Evolutionary conservation across 2,329 filamentous ascomycete genomes (phyloP).

Genomic region (Plenodomus tracheiphilus): DNA sequence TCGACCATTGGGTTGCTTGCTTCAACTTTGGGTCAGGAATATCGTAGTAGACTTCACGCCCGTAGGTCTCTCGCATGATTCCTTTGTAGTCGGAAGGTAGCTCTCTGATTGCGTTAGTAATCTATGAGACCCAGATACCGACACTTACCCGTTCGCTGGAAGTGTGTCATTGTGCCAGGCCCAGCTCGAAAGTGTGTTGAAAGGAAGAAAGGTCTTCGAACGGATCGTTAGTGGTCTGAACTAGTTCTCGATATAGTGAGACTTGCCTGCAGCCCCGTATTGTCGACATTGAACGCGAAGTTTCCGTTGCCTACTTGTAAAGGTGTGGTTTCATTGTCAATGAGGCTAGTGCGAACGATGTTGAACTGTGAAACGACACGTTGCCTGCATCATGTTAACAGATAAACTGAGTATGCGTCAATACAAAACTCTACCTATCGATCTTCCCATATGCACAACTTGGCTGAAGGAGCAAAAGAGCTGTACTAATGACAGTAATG

Average conservation of each 20-base stretch:
- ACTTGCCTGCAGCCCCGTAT: conserved; percentile 48
- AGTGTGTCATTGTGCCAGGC: conserved; percentile 51
- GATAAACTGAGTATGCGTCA: not conserved
- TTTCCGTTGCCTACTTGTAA: conserved; percentile 54
- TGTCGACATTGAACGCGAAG: conserved; percentile 52
- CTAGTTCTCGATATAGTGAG: not conserved
- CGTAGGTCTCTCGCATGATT: conserved; percentile 47
- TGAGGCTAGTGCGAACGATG: conserved; percentile 19
- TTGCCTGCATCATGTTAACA: conserved; percentile 8
- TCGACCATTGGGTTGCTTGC: conserved; percentile 55
- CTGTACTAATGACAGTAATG: not conserved
- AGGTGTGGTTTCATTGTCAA: conserved; percentile 51
- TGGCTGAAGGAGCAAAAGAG: conserved; percentile 1
- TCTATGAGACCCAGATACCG: conserved; percentile 17
- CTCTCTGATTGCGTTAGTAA: conserved; percentile 12
- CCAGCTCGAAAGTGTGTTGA: conserved; percentile 47
- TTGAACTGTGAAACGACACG: conserved; percentile 25
- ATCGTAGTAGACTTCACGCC: conserved; percentile 47
- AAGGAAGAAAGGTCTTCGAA: conserved; percentile 42
- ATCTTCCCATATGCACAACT: conserved; percentile 9
- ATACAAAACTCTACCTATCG: conserved; percentile 11
- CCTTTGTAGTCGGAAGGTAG: conserved; percentile 34
- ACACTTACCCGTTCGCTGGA: conserved; percentile 40
- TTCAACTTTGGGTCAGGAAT: conserved; percentile 46
- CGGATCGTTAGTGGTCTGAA: not conserved